Evolutionary conservation across 495 filamentous ascomycete genomes (phyloP).

Genomic region (Xylaria venustula): DNA sequence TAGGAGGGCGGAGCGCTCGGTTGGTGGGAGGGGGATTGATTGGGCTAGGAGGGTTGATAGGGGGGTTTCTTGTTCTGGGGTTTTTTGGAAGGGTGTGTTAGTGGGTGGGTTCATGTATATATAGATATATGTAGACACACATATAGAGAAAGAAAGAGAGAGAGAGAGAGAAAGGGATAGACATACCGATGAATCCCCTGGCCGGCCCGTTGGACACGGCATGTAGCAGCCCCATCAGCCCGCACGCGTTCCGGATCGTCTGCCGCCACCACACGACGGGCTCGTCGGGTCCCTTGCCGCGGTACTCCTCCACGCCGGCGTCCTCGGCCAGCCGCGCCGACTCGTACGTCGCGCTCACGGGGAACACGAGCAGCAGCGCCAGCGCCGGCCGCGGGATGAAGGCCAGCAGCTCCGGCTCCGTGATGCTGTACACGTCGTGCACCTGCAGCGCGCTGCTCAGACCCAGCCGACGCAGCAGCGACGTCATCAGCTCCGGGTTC

Average conservation of each 20-base stretch:
- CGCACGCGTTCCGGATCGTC: slow-evolving; percentile 86
- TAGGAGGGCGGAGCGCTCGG: slow-evolving; percentile 65
- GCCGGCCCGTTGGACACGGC: slow-evolving; percentile 56
- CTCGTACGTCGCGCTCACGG: slow-evolving; percentile 70
- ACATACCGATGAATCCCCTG: slow-evolving; percentile 40
- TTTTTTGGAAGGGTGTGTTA: slow-evolving; percentile 2
- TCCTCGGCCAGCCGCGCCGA: slow-evolving; percentile 64
- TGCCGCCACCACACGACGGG: slow-evolving; percentile 82
- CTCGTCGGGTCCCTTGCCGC: slow-evolving; percentile 36
- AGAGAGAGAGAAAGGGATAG: neutral
- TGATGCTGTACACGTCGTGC: slow-evolving; percentile 82
- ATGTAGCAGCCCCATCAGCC: slow-evolving; percentile 79
- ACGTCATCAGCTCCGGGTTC: slow-evolving; percentile 80
- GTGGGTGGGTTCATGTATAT: too few relatives aligned
- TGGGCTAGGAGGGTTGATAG: slow-evolving; percentile 42
- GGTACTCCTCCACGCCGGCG: slow-evolving; percentile 41
- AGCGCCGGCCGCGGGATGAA: slow-evolving; percentile 81
- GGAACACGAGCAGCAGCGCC: slow-evolving; percentile 83
- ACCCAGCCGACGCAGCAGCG: slow-evolving; percentile 73
- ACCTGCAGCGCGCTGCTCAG: slow-evolving; percentile 64
- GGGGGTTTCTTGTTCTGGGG: slow-evolving; percentile 38
- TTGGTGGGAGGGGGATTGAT: slow-evolving; percentile 51
- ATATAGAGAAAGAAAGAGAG: neutral
- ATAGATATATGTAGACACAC: too few relatives aligned
- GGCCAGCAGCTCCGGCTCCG: slow-evolving; percentile 72